Conservation (phyloP, 352 stramenopile species). For the Pythium aristosporum region DNA sequence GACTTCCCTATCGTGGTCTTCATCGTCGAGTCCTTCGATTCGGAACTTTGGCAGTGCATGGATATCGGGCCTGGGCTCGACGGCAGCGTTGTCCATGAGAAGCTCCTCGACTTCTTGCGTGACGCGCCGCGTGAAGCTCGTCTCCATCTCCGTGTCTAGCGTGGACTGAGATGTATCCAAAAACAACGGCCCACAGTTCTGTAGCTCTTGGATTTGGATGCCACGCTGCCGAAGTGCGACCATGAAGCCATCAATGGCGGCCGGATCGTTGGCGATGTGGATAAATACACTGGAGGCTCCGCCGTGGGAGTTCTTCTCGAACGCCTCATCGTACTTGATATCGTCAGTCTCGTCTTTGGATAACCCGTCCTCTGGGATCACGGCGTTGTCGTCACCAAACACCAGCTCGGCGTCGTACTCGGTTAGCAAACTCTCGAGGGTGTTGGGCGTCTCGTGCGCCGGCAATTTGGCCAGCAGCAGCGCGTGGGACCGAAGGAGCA, state of each 20-base stretch:
- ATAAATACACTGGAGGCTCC: conserved; percentile 31
- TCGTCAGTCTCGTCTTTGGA: conserved; percentile 30
- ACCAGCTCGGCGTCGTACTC: conserved; percentile 40
- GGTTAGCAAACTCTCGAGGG: conserved; percentile 32
- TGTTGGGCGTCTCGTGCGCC: conserved; percentile 1
- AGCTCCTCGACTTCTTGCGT: conserved; percentile 48
- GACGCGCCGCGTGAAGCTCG: conserved; percentile 54
- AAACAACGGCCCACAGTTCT: conserved; percentile 60
- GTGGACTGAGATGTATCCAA: conserved; percentile 64
- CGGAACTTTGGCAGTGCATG: conserved; percentile 20
- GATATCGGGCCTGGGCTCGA: neutral
- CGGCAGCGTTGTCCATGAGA: conserved; percentile 25
- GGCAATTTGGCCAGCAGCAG: conserved; percentile 37
- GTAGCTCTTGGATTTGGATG: conserved; percentile 50
- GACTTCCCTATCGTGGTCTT: conserved; percentile 48
- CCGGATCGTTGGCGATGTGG: conserved; percentile 53
- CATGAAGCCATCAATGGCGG: conserved; percentile 43
- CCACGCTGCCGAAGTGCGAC: conserved; percentile 33
- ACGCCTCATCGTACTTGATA: conserved; percentile 20
- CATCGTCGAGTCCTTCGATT: conserved; percentile 32
- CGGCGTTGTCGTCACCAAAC: conserved; percentile 31
- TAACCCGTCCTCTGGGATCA: conserved; percentile 31
- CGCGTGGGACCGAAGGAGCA: conserved; percentile 61
- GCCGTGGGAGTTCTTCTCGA: conserved; percentile 1
- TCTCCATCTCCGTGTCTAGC: conserved; percentile 51